These are phyloP conservation scores for Wickerhamomyces pijperi DNA, from an alignment of 805 yeast species.

Conservation along the genomic window DNA sequence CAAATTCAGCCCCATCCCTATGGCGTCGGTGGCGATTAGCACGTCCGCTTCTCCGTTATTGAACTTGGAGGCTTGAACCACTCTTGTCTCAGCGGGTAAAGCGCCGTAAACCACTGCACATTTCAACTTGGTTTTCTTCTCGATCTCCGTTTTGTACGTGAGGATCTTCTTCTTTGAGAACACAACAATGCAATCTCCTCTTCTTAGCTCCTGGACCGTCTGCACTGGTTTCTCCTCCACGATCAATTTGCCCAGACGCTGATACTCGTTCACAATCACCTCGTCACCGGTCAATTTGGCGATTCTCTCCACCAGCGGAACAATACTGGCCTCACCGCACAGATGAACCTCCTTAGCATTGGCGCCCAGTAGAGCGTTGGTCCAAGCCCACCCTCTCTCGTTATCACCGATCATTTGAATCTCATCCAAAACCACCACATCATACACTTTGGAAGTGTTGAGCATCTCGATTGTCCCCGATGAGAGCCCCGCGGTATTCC, in stretches of 20 bases:
- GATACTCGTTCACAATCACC: constrained; percentile 55
- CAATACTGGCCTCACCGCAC: constrained; percentile 87
- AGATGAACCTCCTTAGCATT: constrained; percentile 78
- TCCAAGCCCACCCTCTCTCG: constrained; percentile 88
- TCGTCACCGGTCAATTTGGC: constrained; percentile 70
- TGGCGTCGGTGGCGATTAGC: constrained; percentile 92
- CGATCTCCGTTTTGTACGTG: constrained; percentile 58
- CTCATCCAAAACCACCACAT: constrained; percentile 87
- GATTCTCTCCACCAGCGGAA: constrained; percentile 51
- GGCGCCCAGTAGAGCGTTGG: constrained; percentile 79
- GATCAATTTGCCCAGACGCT: constrained; percentile 62
- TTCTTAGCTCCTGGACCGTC: constrained; percentile 28
- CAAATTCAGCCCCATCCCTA: constrained; percentile 94
- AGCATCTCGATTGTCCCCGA: constrained; percentile 94
- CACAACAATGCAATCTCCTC: constrained; percentile 86
- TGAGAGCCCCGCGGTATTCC: constrained; percentile 63
- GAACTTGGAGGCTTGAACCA: constrained; percentile 70
- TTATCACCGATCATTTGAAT: constrained; percentile 87
- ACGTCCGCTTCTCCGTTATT: constrained; percentile 72
- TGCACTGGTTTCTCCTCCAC: constrained; percentile 34
- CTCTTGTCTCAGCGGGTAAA: constrained; percentile 88
- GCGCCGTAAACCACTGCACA: constrained; percentile 94
- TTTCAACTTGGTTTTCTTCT: constrained; percentile 43
- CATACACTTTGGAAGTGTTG: constrained; percentile 55
- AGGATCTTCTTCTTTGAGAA: constrained; percentile 71